phyloP scores from a whole-genome alignment of 345 rosid species.

The Rubroshorea leprosula region DNA sequence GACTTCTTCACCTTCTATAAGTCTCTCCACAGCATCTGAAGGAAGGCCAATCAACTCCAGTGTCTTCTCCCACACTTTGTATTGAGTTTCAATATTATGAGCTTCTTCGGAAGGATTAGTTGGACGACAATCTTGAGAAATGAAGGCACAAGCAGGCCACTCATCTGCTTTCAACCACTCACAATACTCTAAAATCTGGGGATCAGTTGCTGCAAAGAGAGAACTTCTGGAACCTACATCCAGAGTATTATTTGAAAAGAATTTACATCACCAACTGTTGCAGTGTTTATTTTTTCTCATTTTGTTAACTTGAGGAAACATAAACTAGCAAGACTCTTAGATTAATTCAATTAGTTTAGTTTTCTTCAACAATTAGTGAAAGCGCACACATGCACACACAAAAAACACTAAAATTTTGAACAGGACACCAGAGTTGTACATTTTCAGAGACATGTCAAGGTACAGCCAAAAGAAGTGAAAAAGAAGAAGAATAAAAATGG shows the following conservation, averaged over 20 bases:
- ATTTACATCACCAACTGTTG: too few relatives aligned
- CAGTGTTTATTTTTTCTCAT: too few relatives aligned
- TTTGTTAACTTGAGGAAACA: too few relatives aligned
- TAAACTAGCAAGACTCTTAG: too few relatives aligned
- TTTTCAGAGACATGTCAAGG: too few relatives aligned
- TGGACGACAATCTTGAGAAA: constrained; percentile 91
- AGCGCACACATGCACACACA: too few relatives aligned
- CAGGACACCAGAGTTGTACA: too few relatives aligned
- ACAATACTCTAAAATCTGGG: constrained; percentile 86
- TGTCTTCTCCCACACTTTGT: constrained; percentile 84
- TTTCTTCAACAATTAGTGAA: too few relatives aligned
- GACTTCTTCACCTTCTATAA: constrained; percentile 66
- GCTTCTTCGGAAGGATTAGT: constrained; percentile 91
- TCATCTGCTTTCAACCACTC: constrained; percentile 73
- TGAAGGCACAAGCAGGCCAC: constrained; percentile 91
- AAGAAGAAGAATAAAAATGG: too few relatives aligned
- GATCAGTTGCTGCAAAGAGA: constrained; percentile 90
- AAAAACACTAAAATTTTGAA: too few relatives aligned
- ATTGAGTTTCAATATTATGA: constrained; percentile 62
- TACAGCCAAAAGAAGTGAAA: too few relatives aligned
- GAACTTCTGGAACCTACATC: constrained; percentile 74
- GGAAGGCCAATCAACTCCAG: constrained; percentile 80
- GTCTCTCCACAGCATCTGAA: constrained; percentile 67
- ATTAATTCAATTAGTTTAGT: too few relatives aligned
- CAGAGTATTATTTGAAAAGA: background rate